phyloP scores from a whole-genome alignment of 768 basidiomycete genomes.

The Lentinus tigrinus region DNA sequence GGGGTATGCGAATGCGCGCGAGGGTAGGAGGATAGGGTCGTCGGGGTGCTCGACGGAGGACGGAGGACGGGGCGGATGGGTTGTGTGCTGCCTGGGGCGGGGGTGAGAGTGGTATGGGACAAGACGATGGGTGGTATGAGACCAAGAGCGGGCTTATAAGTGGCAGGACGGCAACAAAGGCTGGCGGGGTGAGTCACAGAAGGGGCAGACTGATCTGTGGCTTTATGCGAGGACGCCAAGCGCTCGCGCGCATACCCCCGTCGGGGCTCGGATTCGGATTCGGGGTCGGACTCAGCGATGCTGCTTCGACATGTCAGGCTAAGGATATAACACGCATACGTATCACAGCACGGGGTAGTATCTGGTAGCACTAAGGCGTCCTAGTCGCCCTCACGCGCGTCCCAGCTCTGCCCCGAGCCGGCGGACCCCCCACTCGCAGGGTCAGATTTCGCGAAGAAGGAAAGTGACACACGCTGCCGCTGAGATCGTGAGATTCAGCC shows the following conservation, averaged over 20 bases:
- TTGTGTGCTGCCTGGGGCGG: background rate
- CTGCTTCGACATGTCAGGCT: too few species aligned
- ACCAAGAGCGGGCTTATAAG: background rate
- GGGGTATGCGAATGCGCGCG: background rate
- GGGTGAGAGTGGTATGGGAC: conserved; percentile 6
- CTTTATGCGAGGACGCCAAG: conserved; percentile 19
- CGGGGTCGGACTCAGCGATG: too few species aligned
- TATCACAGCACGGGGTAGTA: too few species aligned
- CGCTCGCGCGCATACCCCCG: conserved; percentile 11
- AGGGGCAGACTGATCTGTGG: conserved; percentile 3
- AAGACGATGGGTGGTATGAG: background rate
- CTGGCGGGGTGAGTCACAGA: conserved; percentile 17
- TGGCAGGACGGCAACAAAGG: conserved; percentile 4
- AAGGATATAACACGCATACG: too few species aligned
- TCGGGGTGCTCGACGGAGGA: background rate
- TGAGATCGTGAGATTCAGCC: conserved; percentile 4
- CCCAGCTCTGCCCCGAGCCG: background rate
- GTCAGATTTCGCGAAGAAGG: background rate
- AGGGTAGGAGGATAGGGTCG: background rate
- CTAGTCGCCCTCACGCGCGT: too few species aligned
- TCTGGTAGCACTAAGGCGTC: too few species aligned
- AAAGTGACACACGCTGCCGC: background rate
- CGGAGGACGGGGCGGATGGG: background rate
- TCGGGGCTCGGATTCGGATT: background rate
- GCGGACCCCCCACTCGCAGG: background rate